Evolutionary conservation across 805 yeast genomes (phyloP).

Genomic region (Grigorovia humatica): DNA sequence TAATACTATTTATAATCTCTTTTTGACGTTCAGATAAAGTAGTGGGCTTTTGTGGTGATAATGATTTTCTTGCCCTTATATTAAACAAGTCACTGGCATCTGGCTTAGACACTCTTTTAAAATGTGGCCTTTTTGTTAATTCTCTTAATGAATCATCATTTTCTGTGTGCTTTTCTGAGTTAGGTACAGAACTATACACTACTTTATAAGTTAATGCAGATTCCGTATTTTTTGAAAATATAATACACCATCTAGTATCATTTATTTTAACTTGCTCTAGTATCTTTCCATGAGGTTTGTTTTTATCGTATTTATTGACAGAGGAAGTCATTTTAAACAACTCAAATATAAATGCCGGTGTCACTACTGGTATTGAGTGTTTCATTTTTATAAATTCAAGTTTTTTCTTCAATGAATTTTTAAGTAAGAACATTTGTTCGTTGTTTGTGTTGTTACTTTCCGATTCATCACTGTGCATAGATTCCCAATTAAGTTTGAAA

Average conservation of each 20-base stretch:
- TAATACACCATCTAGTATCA: slow-evolving; percentile 26
- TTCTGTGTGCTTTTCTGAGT: background rate
- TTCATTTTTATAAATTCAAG: slow-evolving; percentile 23
- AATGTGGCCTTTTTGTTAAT: background rate
- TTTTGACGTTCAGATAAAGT: background rate
- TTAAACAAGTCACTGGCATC: background rate
- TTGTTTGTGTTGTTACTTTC: slow-evolving; percentile 4
- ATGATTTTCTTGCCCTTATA: background rate
- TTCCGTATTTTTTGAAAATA: slow-evolving; percentile 22
- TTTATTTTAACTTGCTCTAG: slow-evolving; percentile 11
- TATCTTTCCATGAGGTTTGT: background rate
- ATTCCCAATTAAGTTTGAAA: slow-evolving; percentile 8
- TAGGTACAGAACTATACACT: background rate
- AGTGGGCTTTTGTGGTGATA: background rate
- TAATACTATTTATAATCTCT: background rate
- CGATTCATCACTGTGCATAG: background rate
- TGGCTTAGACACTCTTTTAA: background rate
- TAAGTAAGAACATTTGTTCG: slow-evolving; percentile 18
- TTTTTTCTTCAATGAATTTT: slow-evolving; percentile 27
- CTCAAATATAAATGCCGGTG: slow-evolving; percentile 25
- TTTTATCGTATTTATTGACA: background rate
- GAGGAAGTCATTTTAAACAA: slow-evolving; percentile 10
- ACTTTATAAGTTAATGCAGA: slow-evolving; percentile 14
- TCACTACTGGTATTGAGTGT: slow-evolving; percentile 24
- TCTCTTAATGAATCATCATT: background rate